Conservation (phyloP, 805 yeast genomes). For the Candida maesae region DNA sequence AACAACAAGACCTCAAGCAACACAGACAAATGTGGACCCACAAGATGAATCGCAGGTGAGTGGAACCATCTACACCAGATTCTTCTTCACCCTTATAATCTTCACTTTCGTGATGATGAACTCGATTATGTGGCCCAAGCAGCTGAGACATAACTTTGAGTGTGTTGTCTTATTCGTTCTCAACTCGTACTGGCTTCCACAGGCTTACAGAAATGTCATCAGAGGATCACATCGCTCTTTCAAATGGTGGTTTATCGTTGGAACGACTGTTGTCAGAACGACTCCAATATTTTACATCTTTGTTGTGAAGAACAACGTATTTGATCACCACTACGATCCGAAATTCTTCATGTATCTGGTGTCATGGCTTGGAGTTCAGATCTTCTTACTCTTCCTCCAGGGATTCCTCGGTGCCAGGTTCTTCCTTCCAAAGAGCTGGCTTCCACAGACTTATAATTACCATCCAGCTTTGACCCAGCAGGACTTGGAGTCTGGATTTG, state of each 20-base stretch:
- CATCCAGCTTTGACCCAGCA: slow-evolving; percentile 60
- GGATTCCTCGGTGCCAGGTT: slow-evolving; percentile 73
- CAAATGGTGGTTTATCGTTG: slow-evolving; percentile 71
- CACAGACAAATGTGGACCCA: slow-evolving; percentile 20
- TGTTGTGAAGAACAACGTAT: slow-evolving; percentile 50
- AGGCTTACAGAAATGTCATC: slow-evolving; percentile 70
- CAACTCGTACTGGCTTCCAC: slow-evolving; percentile 87
- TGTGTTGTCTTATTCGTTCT: slow-evolving; percentile 44
- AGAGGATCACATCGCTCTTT: slow-evolving; percentile 67
- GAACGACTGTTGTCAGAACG: slow-evolving; percentile 59
- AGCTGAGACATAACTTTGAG: slow-evolving; percentile 54
- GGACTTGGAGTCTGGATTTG: slow-evolving; percentile 63
- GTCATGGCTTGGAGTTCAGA: slow-evolving; percentile 59
- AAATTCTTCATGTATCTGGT: slow-evolving; percentile 42
- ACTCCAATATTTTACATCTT: slow-evolving; percentile 65
- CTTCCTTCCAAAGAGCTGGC: slow-evolving; percentile 67
- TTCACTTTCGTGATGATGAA: slow-evolving; percentile 55
- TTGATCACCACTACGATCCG: slow-evolving; percentile 64
- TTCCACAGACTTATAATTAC: slow-evolving; percentile 83
- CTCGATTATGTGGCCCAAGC: slow-evolving; percentile 60
- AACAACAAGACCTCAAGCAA: slow-evolving; percentile 20
- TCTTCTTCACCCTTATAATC: slow-evolving; percentile 48
- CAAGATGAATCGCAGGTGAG: slow-evolving; percentile 52
- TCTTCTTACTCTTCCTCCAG: slow-evolving; percentile 57
- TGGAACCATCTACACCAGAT: slow-evolving; percentile 55